Evolutionary conservation across 768 basidiomycete species (phyloP).

Genomic region (Guyanaporus albipodus): DNA sequence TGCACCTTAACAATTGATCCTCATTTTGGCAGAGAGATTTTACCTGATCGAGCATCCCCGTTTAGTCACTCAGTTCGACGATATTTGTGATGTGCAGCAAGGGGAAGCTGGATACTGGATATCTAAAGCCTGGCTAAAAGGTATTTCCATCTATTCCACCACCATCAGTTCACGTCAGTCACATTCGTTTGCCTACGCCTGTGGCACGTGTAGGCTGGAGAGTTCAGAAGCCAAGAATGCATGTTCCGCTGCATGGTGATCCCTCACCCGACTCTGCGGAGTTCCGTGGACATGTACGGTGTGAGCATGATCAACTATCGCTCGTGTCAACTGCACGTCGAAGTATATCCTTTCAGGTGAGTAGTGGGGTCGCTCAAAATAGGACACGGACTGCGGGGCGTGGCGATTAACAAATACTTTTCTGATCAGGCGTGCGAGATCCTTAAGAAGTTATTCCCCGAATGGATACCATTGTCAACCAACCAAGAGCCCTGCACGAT

Average conservation of each 20-base stretch:
- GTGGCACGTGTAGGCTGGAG: conserved; percentile 60
- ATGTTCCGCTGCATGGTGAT: conserved; percentile 51
- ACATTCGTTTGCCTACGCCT: conserved; percentile 5
- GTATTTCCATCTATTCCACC: conserved; percentile 33
- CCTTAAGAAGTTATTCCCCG: conserved; percentile 56
- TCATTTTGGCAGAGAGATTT: conserved; percentile 48
- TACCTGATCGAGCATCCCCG: conserved; percentile 68
- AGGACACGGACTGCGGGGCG: conserved; percentile 10
- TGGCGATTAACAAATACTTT: conserved; percentile 15
- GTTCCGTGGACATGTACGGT: conserved; percentile 58
- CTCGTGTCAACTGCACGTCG: conserved; percentile 52
- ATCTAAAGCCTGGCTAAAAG: conserved; percentile 77
- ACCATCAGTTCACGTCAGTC: conserved; percentile 8
- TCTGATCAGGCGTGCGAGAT: conserved; percentile 50
- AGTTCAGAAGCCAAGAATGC: conserved; percentile 72
- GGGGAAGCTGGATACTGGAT: conserved; percentile 60
- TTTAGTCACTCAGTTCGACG: conserved; percentile 56
- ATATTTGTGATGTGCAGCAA: conserved; percentile 40
- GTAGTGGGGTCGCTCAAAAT: conserved; percentile 11
- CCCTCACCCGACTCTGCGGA: conserved; percentile 61
- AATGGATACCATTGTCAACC: conserved; percentile 55
- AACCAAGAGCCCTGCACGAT: conserved; percentile 52
- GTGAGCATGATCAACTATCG: conserved; percentile 65
- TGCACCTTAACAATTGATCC: not conserved
- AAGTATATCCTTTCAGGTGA: conserved; percentile 60